Evolutionary conservation across 2,329 filamentous ascomycete species (phyloP).

Genomic region (Fonsecaea pedrosoi): DNA sequence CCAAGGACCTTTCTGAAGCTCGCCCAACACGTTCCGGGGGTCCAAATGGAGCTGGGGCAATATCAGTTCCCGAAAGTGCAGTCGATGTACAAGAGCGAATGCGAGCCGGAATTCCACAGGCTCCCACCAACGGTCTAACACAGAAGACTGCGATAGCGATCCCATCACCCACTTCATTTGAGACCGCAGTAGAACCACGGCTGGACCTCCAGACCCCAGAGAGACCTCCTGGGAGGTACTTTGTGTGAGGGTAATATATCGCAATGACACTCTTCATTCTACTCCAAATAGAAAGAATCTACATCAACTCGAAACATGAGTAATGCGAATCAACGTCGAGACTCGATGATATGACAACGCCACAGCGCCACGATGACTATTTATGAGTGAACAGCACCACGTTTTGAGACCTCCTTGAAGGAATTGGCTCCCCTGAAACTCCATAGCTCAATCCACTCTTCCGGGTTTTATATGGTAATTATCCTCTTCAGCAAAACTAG

Average conservation of each 20-base stretch:
- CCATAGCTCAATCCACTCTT: neutral
- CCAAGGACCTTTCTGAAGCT: neutral
- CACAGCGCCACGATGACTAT: neutral
- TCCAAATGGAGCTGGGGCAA: neutral
- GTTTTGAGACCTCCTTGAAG: neutral
- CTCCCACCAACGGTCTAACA: neutral
- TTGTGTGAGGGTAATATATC: neutral
- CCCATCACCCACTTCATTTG: neutral
- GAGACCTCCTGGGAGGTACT: neutral
- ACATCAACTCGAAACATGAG: neutral
- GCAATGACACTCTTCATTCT: neutral
- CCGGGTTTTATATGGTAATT: neutral
- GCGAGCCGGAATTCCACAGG: neutral
- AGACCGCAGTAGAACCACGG: neutral
- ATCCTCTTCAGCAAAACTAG: neutral
- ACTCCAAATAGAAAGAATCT: neutral
- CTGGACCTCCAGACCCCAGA: neutral
- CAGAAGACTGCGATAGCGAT: neutral
- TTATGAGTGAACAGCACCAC: neutral
- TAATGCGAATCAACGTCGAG: neutral
- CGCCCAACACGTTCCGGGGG: neutral
- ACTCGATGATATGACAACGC: neutral
- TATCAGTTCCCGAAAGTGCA: neutral
- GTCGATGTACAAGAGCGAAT: neutral
- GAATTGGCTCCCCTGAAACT: neutral